Percentiles rank a stretch among this genome's conserved stretches.
Conservation (phyloP, 768 basidiomycete genomes). For the Termitomyces sp. region DNA sequence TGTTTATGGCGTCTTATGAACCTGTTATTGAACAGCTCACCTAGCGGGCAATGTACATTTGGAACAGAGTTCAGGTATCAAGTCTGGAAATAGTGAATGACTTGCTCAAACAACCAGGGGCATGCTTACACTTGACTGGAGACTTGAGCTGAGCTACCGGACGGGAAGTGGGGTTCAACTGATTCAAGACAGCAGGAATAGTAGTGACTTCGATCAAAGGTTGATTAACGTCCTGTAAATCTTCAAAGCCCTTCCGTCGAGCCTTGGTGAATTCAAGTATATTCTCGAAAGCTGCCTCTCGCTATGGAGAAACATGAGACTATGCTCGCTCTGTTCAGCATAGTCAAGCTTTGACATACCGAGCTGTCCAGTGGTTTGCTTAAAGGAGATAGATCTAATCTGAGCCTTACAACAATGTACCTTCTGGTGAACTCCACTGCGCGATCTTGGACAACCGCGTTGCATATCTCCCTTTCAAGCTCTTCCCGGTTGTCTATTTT, state of each 20-base stretch:
- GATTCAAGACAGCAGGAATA: constrained; percentile 45
- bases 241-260: constrained; percentile 55
- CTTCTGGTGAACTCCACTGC: constrained; percentile 71
- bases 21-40: constrained; percentile 28
- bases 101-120: background rate
- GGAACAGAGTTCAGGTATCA: constrained; percentile 79
- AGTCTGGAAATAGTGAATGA: constrained; percentile 35
- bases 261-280: constrained; percentile 64
- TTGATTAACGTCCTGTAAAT: constrained; percentile 55
- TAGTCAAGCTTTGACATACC: constrained; percentile 34
- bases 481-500: constrained; percentile 27
- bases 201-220: constrained; percentile 66
- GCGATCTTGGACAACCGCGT: constrained; percentile 72
- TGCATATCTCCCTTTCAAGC: constrained; percentile 42
- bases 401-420: constrained; percentile 49
- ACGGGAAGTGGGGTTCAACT: constrained; percentile 50
- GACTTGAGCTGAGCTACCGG: constrained; percentile 30
- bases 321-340: background rate
- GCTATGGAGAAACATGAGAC: constrained; percentile 29
- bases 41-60: constrained; percentile 70
- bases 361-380: constrained; percentile 62
- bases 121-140: constrained; percentile 50
- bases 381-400: constrained; percentile 66
- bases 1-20: background rate
- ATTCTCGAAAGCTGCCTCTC: constrained; percentile 53